phyloP scores from a whole-genome alignment of 768 basidiomycete genomes.

The Boletus rufocinnamomeus region DNA sequence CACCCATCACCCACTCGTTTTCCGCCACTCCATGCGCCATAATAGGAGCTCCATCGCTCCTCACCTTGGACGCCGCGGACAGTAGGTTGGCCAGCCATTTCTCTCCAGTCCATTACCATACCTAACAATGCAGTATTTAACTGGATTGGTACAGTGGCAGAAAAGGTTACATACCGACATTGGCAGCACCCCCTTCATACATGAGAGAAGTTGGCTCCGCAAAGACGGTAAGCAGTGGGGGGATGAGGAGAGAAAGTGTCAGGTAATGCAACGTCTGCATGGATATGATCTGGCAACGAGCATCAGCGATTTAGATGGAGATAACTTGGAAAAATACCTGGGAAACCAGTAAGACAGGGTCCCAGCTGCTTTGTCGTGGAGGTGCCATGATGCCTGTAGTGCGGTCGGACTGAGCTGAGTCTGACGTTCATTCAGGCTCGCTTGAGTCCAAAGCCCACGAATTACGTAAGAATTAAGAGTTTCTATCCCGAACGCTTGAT shows the following conservation, averaged over 20 bases:
- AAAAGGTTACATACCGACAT: slow-evolving; percentile 56
- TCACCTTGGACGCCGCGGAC: slow-evolving; percentile 64
- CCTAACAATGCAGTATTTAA: slow-evolving; percentile 41
- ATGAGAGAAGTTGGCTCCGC: slow-evolving; percentile 69
- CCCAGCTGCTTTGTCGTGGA: slow-evolving; percentile 67
- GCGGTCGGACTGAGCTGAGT: neutral
- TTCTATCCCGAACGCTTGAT: slow-evolving; percentile 8
- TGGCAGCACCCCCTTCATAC: slow-evolving; percentile 80
- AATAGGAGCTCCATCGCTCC: slow-evolving; percentile 64
- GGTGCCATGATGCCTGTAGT: slow-evolving; percentile 33
- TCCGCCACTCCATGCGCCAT: slow-evolving; percentile 81
- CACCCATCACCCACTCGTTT: slow-evolving; percentile 64
- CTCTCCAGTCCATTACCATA: slow-evolving; percentile 97
- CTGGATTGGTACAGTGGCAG: neutral
- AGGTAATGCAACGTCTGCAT: slow-evolving; percentile 95
- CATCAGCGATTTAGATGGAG: neutral
- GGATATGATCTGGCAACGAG: slow-evolving; percentile 72
- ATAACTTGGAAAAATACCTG: slow-evolving; percentile 52
- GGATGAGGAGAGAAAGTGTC: slow-evolving; percentile 78
- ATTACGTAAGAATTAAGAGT: slow-evolving; percentile 11
- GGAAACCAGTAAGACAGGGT: slow-evolving; percentile 83
- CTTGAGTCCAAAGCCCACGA: slow-evolving; percentile 4
- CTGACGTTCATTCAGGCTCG: neutral
- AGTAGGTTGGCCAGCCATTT: slow-evolving; percentile 86
- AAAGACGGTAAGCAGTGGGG: slow-evolving; percentile 74